Evolutionary conservation across 148 eudicot genomes (phyloP), one percentile per base, ranked within the genome.

Genomic region (Dysphania ambrosioides): DNA sequence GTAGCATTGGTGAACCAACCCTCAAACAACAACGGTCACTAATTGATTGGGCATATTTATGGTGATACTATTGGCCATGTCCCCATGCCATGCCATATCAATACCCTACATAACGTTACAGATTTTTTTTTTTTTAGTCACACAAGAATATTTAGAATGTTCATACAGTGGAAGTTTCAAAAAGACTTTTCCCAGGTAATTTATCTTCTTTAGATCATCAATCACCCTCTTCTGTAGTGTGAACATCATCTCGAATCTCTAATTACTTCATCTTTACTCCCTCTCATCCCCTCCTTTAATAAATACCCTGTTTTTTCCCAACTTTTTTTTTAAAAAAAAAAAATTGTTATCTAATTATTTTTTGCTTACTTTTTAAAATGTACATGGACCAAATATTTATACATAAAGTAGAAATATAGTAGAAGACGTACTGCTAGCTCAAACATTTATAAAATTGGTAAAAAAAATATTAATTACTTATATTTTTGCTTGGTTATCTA

Each of bases 211-310:
- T 70, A 31, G 78, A 75, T 80, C 72, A 57, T 80, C 76, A 73
- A 67, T 62, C 74, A 6, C 34, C 55, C 40, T 35, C 66, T 80
- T 57, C 47, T 29, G 49, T 27, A 44, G 73, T 72, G 79, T 66
- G 77, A 76, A 76, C 77, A 76, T 53, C 77, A 80, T 76, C 62
- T 34, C 16, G 79, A 80, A 80, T 72, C 83, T 80, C 30, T 30
- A 41, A 0, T 80, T 76, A 42, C 83, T 80, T 80, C 83, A 10
- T 72, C 76, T 80, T 76, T 72, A 80, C 79, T 76, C 73, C 11
- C 71, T 29, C 79, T 70, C n/a, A 4, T 44, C 42, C 66, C 8
- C 58, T 21, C 53, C 61, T 53, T 55, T 60, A 6, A 29, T 59
- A 23, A n/a, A 57, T 31, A 27, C 7, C 23, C n/a, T 71, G 26